Evolutionary conservation across 495 filamentous ascomycete species (phyloP).

Genomic region (Aspergillus baeticus): DNA sequence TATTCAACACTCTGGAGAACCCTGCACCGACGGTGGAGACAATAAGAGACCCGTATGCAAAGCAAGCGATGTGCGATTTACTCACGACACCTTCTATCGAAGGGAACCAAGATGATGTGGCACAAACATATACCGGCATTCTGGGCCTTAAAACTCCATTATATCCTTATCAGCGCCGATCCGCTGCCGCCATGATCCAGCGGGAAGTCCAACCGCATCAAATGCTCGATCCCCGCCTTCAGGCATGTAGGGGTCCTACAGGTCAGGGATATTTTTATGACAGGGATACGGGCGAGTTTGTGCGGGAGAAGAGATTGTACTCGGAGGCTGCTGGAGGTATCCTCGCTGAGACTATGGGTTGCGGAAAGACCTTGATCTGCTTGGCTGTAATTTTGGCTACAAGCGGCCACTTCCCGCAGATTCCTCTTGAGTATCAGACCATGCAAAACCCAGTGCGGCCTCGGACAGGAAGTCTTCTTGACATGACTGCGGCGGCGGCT

Average conservation of each 20-base stretch:
- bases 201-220: constrained; percentile 66
- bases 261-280: constrained; percentile 72
- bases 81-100: constrained; percentile 30
- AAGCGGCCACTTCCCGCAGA: constrained; percentile 61
- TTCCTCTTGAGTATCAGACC: constrained; percentile 61
- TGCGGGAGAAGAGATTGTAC: constrained; percentile 65
- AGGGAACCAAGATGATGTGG: neutral
- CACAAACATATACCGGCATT: constrained; percentile 35
- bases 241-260: constrained; percentile 52
- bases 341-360: constrained; percentile 61
- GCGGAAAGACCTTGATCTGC: constrained; percentile 88
- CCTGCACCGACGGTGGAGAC: constrained; percentile 57
- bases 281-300: constrained; percentile 55
- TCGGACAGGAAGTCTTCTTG: constrained; percentile 51
- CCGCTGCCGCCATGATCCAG: constrained; percentile 83
- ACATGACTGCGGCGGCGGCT: constrained; percentile 72
- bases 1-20: constrained; percentile 83
- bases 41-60: constrained; percentile 55
- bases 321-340: constrained; percentile 73
- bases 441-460: constrained; percentile 39
- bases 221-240: constrained; percentile 72
- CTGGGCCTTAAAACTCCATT: constrained; percentile 65
- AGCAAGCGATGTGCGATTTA: constrained; percentile 61
- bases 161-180: constrained; percentile 78
- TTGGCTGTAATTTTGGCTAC: constrained; percentile 82